Percentiles rank a stretch among this genome's conserved stretches.
These are phyloP conservation scores for Metarhizium sp. DNA, from an alignment of 2,329 filamentous ascomycete genomes.

Conservation along the genomic window DNA sequence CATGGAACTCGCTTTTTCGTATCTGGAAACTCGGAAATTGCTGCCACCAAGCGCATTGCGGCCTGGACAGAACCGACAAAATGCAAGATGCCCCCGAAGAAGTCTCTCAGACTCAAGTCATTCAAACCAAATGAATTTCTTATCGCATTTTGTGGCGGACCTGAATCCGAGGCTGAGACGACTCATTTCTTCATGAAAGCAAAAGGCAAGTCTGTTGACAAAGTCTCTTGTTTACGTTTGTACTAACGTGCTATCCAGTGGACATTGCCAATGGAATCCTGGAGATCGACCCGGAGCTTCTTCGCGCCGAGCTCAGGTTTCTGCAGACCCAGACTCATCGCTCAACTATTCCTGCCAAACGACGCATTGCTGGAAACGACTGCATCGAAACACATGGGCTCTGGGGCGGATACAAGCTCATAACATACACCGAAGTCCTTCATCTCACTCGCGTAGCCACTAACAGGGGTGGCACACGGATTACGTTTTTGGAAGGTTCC, in stretches of 20 bases:
- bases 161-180: slow-evolving; percentile 6
- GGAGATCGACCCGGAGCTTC: background rate
- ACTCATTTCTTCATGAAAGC: slow-evolving; percentile 14
- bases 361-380: slow-evolving; percentile 12
- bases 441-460: slow-evolving; percentile 16
- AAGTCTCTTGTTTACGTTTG: background rate
- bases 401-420: slow-evolving; percentile 17
- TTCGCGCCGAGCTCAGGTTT: slow-evolving; percentile 5
- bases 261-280: slow-evolving; percentile 14
- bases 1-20: background rate
- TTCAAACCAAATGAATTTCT: slow-evolving; percentile 2
- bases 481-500: slow-evolving; percentile 17
- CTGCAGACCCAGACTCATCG: slow-evolving; percentile 1
- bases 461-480: slow-evolving; percentile 10
- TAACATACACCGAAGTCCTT: slow-evolving; percentile 15
- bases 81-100: slow-evolving; percentile 3
- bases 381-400: slow-evolving; percentile 7
- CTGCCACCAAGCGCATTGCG: background rate
- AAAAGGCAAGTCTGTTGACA: slow-evolving; percentile 17
- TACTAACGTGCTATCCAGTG: slow-evolving; percentile 11
- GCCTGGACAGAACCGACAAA: slow-evolving; percentile 1
- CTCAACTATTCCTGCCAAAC: slow-evolving; percentile 19
- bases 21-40: background rate
- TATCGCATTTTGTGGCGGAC: background rate
- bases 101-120: background rate